Evolutionary conservation across 257 asterid species (phyloP), one percentile per base, ranked within the genome.

Genomic region (Leptodermis oblonga): DNA sequence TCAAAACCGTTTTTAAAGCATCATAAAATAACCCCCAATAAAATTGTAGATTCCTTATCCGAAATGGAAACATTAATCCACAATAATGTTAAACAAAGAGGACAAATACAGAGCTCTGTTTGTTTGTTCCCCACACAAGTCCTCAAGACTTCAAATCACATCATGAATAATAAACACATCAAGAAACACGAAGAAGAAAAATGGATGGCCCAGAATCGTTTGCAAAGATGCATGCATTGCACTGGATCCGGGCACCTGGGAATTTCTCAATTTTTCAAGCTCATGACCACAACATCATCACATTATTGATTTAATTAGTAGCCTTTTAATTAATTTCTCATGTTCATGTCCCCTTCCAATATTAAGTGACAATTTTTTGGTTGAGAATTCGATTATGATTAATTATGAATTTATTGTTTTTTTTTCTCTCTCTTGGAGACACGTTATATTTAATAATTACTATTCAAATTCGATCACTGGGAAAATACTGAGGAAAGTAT

Each of bases 11-110:
- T n/a, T n/a, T n/a, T n/a, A n/a, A n/a, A n/a, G n/a, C n/a, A n/a
- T n/a, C n/a, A n/a, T n/a, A n/a, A n/a, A n/a, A n/a, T n/a, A n/a
- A n/a, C n/a, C n/a, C n/a, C n/a, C n/a, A n/a, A n/a, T n/a, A n/a
- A n/a, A n/a, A n/a, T 41, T 6, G 7, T 41, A 10, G 45, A 41
- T 41, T 33, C 45, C 45, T 33, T 60, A 7, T 45, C 65, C 0
- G 45, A 60, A 60, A 60, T 60, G 65, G 65, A 60, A 60, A 22
- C n/a, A n/a, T n/a, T 60, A 41, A 41, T 41, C 15, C 28, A 33
- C 23, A 33, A 33, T 60, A 15, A 5, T 0, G 18, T 0, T 1
- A 0, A 17, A 11, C 14, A 2, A 17, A 25, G 28, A 60, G 15
- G 17, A 3, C 17, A 15, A 15, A 33, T 31, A 22, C 42, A 59